Evolutionary conservation across 1,284 basidiomycete species (phyloP), one percentile per base, ranked within the genome.

Genomic region (Microbotryum lychnidis-dioicae): DNA sequence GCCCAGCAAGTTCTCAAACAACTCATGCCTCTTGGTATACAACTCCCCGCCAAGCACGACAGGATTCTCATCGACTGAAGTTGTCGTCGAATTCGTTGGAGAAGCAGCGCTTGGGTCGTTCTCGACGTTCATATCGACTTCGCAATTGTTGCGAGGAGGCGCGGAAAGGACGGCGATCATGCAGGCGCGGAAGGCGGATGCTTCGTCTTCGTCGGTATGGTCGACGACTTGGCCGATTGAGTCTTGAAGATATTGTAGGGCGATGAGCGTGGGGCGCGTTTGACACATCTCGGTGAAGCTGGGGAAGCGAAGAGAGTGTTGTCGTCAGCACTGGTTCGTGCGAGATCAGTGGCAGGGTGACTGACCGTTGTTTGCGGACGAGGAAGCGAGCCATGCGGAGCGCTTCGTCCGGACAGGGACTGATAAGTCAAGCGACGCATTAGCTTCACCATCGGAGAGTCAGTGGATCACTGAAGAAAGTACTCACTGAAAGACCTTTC

Each of bases 241-340:
- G 25, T 72, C 72, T 59, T 76, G 75, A 44, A 76, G 65, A 60
- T 76, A 76, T 57, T 71, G 64, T 4, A 76, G 61, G 20, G 75
- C 75, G 51, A 69, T 61, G 27, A 76, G 59, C 8, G 73, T 72
- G 25, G 72, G 63, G 5, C 65, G 56, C 0, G 58, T 58, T 16
- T 53, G 54, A 56, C 70, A 71, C 42, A 72, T 63, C 57, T 71
- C 71, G 59, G 57, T 58, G 60, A 71, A 72, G 6, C 69, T 69
- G 58, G 25, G 49, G 16, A 8, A 20, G 25, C 1, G 25, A 12
- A n/a, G 48, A 4, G 7, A 37, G 31, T 2, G 9, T 31, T 20
- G 3, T 21, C 20, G 37, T 58, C 16, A 50, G 50, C 14, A 14
- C 23, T n/a, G 33, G 53, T 23, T 14, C 18, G 21, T 18, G 37